Conservation (phyloP, 768 basidiomycete genomes). For the Mycena alexandri region DNA sequence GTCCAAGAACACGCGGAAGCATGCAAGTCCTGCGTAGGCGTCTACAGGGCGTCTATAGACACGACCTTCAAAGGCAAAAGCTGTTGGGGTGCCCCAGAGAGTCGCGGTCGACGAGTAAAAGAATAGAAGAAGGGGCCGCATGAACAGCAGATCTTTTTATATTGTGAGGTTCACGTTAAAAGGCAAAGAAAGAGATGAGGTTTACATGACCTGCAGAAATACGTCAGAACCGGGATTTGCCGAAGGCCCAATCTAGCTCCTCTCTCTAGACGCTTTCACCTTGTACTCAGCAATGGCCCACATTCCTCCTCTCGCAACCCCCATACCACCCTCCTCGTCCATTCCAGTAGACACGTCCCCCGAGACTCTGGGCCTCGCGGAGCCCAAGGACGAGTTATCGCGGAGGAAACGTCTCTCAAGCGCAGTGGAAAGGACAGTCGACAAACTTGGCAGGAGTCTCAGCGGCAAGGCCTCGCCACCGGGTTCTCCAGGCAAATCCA, state of each 20-base stretch:
- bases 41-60: no score
- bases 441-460: conserved; percentile 73
- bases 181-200: no score
- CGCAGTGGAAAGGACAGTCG: conserved; percentile 68
- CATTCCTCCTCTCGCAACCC: conserved; percentile 43
- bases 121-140: no score
- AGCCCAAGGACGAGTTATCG: conserved; percentile 48
- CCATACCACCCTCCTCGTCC: conserved; percentile 40
- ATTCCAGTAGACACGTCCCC: conserved; percentile 49
- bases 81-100: no score
- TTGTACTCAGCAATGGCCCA: conserved; percentile 28
- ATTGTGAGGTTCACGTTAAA: no score
- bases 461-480: conserved; percentile 54
- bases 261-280: neutral
- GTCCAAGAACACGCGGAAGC: no score
- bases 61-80: no score
- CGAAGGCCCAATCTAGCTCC: conserved; percentile 7
- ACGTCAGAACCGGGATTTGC: conserved; percentile 5
- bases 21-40: no score
- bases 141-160: no score
- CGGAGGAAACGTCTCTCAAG: conserved; percentile 64
- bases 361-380: conserved; percentile 47
- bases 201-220: no score
- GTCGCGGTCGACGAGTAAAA: no score
- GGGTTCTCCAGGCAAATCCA: conserved; percentile 44